Conservation (phyloP, 768 basidiomycete species). For the Cystobasidium onofrii region DNA sequence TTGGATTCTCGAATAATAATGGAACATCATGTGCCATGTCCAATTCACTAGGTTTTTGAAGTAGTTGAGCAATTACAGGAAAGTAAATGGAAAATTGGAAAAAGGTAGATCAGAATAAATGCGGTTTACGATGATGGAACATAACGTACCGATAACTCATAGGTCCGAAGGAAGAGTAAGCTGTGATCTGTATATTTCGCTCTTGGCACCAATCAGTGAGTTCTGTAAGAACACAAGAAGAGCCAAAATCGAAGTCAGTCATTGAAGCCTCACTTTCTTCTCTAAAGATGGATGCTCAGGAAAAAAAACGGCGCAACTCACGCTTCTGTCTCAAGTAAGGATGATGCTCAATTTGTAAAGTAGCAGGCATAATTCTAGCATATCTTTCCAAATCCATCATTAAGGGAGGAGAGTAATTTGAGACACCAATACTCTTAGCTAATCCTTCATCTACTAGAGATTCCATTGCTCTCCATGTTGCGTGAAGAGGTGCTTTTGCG, state of each 20-base stretch:
- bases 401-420: conserved; percentile 65
- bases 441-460: conserved; percentile 62
- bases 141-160: conserved; percentile 37
- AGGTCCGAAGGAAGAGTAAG: conserved; percentile 56
- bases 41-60: conserved; percentile 54
- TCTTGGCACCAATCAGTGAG: conserved; percentile 48
- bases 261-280: no score
- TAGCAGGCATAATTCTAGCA: conserved; percentile 58
- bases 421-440: conserved; percentile 71
- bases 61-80: neutral
- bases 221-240: neutral
- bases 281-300: neutral
- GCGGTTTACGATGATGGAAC: no score
- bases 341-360: conserved; percentile 54
- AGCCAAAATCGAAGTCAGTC: neutral
- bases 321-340: conserved; percentile 51
- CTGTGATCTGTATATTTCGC: conserved; percentile 53
- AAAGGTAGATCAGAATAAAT: no score
- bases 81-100: no score
- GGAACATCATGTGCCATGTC: conserved; percentile 53
- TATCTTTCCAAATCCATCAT: conserved; percentile 71
- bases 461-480: conserved; percentile 81
- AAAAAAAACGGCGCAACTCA: no score
- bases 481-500: conserved; percentile 64
- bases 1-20: conserved; percentile 29